A percentile compares a stretch with the other conserved stretches of the same genome.
Evolutionary conservation across 1,284 basidiomycete species (phyloP).

Genomic region (Heterobasidion occidentale): DNA sequence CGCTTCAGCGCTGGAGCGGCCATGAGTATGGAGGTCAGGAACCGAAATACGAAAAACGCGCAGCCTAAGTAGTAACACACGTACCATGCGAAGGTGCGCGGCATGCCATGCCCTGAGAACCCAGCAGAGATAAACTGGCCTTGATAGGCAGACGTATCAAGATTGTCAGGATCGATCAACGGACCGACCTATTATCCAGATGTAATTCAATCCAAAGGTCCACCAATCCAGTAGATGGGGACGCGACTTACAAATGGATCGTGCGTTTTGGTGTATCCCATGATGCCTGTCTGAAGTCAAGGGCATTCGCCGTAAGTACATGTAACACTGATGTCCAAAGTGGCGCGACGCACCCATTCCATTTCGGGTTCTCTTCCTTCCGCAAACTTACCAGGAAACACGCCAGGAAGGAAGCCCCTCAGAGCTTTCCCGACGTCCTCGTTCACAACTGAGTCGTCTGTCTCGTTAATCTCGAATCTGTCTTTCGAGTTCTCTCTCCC

Average conservation of each 20-base stretch:
- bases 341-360: constrained; percentile 55
- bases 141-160: constrained; percentile 18
- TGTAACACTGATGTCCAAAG: not conserved
- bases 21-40: not conserved
- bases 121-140: constrained; percentile 75
- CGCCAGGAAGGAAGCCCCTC: constrained; percentile 46
- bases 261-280: constrained; percentile 61
- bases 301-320: not conserved
- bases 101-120: constrained; percentile 78
- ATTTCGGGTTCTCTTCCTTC: constrained; percentile 45
- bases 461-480: constrained; percentile 41
- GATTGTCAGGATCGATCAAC: constrained; percentile 27
- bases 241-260: constrained; percentile 59
- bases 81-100: constrained; percentile 66
- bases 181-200: constrained; percentile 52
- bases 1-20: constrained; percentile 47
- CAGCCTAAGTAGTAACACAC: constrained; percentile 11
- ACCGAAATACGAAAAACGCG: not conserved
- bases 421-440: constrained; percentile 38
- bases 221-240: not conserved
- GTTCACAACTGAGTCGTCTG: constrained; percentile 57
- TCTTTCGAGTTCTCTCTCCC: constrained; percentile 41
- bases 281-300: constrained; percentile 62
- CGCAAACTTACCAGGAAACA: constrained; percentile 47
- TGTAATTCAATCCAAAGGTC: not conserved